phyloP scores from a whole-genome alignment of 2,329 filamentous ascomycete species.

The Xylaria sp. region DNA sequence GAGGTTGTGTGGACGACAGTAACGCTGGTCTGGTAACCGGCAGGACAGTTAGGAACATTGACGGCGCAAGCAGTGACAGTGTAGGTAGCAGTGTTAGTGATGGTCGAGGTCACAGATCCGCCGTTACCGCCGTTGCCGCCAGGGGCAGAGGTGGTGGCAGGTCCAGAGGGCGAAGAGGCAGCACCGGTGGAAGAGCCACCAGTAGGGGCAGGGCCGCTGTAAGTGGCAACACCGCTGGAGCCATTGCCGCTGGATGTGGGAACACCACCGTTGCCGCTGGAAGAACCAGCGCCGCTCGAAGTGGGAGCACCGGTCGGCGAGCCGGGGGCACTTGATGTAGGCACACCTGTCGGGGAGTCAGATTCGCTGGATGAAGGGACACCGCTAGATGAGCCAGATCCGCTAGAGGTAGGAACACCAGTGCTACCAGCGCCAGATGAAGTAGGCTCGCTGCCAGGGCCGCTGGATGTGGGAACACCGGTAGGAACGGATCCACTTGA shows the following conservation, averaged over 20 bases:
- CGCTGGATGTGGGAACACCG: neutral
- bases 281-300: neutral
- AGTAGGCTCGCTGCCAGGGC: neutral
- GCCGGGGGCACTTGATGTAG: neutral
- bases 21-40: constrained; percentile 49
- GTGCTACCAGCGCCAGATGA: neutral
- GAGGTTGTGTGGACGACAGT: constrained; percentile 49
- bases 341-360: neutral
- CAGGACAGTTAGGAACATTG: constrained; percentile 54
- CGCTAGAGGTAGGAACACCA: constrained; percentile 5
- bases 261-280: neutral
- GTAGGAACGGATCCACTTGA: constrained; percentile 4
- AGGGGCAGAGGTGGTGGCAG: constrained; percentile 22
- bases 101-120: constrained; percentile 35
- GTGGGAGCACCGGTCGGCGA: neutral
- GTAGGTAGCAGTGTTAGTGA: constrained; percentile 42
- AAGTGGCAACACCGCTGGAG: constrained; percentile 22
- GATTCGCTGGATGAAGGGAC: constrained; percentile 8
- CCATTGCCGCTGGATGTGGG: constrained; percentile 1
- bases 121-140: constrained; percentile 8
- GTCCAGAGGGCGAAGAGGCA: neutral
- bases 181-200: constrained; percentile 3
- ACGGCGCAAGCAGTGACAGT: constrained; percentile 52
- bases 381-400: neutral
- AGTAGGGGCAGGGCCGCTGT: constrained; percentile 24